A percentile compares a stretch with the other conserved stretches of the same genome.
phyloP scores from a whole-genome alignment of 345 rosid genomes.

The Eucalyptus erythrocorys region DNA sequence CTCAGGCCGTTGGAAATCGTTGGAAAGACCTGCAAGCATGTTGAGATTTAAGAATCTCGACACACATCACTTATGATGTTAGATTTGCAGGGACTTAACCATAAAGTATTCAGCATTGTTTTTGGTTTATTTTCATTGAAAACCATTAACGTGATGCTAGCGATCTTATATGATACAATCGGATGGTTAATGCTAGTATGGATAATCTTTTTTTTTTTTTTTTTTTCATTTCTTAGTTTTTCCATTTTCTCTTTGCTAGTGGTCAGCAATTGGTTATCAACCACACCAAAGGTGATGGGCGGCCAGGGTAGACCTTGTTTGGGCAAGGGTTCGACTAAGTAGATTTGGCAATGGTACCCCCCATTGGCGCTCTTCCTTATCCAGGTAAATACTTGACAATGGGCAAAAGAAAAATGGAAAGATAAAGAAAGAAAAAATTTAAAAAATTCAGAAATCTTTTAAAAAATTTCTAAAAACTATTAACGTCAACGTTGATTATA shows the following conservation, averaged over 20 bases:
- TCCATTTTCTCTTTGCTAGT: background rate
- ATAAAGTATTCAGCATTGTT: too few species aligned
- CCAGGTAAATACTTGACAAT: background rate
- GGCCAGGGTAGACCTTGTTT: background rate
- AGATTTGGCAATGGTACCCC: background rate
- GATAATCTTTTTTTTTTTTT: too few species aligned
- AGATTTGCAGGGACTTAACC: too few species aligned
- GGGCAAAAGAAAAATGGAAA: too few species aligned
- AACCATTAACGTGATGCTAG: background rate
- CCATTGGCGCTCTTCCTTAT: background rate
- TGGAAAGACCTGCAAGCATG: too few species aligned
- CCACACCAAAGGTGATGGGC: background rate
- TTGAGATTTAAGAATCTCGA: too few species aligned
- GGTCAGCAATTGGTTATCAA: background rate
- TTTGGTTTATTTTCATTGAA: background rate
- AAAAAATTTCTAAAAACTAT: too few species aligned
- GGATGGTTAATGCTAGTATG: too few species aligned
- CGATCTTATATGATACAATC: fast-evolving
- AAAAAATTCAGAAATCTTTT: too few species aligned
- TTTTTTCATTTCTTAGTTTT: background rate
- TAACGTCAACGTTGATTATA: too few species aligned
- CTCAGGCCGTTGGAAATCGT: fast-evolving
- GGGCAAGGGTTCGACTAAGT: background rate
- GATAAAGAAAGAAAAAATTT: too few species aligned
- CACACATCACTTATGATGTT: too few species aligned